Percentiles rank a stretch among this genome's conserved stretches.
Conservation (phyloP, 2,329 filamentous ascomycete genomes). For the Beauveria brongniartii region DNA sequence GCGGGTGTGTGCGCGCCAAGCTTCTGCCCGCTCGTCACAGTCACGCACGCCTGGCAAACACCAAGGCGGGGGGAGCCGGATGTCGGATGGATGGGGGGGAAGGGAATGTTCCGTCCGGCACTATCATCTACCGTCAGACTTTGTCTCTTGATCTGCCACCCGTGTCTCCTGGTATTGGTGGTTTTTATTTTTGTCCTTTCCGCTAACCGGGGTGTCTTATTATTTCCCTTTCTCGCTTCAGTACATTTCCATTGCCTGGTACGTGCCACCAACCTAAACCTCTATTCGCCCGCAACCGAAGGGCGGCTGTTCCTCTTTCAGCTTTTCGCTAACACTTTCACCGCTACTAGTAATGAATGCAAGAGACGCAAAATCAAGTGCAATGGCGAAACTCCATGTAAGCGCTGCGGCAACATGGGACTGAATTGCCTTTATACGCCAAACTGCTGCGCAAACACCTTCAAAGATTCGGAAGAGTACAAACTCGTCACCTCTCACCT, state of each 20-base stretch:
- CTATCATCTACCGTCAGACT: background rate
- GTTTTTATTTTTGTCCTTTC: background rate
- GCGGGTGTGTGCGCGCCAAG: background rate
- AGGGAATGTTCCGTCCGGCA: background rate
- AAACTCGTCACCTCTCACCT: slow-evolving; percentile 72
- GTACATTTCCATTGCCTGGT: slow-evolving; percentile 58
- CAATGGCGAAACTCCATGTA: slow-evolving; percentile 61
- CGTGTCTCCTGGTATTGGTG: background rate
- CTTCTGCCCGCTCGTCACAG: background rate
- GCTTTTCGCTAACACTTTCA: background rate
- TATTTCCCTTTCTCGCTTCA: slow-evolving; percentile 16
- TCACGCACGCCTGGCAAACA: background rate
- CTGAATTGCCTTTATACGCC: slow-evolving; percentile 58
- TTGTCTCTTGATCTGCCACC: background rate
- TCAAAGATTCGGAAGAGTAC: slow-evolving; percentile 91
- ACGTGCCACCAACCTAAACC: slow-evolving; percentile 19
- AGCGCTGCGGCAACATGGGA: slow-evolving; percentile 60
- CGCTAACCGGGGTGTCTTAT: background rate
- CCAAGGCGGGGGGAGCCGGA: background rate
- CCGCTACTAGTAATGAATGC: slow-evolving; percentile 53
- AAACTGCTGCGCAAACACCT: slow-evolving; percentile 64
- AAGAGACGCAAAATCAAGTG: slow-evolving; percentile 71
- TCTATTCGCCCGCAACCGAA: background rate
- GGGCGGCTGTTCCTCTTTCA: background rate
- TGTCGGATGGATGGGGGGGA: background rate